Conservation (phyloP, 202 grass and related monocot species). For the Tripidium arundinaceum region DNA sequence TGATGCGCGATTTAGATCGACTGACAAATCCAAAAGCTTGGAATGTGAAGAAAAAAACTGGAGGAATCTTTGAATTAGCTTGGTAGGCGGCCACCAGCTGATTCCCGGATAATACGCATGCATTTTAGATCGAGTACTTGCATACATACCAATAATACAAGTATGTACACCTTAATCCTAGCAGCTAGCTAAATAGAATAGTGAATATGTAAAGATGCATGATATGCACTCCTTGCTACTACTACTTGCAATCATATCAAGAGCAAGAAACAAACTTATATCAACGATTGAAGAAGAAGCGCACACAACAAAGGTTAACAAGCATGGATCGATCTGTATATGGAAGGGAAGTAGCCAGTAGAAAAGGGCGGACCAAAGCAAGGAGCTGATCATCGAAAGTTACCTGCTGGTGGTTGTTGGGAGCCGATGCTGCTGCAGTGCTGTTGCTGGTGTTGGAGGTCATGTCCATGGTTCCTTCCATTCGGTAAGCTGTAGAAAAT, state of each 20-base stretch:
- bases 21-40: not conserved
- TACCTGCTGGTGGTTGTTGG: not conserved
- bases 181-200: too few relatives aligned
- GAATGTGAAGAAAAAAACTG: not conserved
- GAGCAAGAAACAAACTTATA: not conserved
- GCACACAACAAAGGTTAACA: not conserved
- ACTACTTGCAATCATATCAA: not conserved
- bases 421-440: not conserved
- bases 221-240: not conserved
- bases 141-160: not conserved
- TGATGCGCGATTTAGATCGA: not conserved
- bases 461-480: not conserved
- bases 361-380: not conserved
- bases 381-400: not conserved
- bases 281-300: not conserved
- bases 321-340: not conserved
- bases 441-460: not conserved
- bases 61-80: not conserved
- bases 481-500: not conserved
- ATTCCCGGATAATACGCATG: not conserved
- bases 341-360: not conserved
- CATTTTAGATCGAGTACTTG: too few relatives aligned
- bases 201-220: too few relatives aligned
- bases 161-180: not conserved
- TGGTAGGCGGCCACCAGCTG: not conserved